Percentiles rank a stretch among this genome's conserved stretches.
Conservation (phyloP, 129 eudicot species). For the Pittosporum tobira region DNA sequence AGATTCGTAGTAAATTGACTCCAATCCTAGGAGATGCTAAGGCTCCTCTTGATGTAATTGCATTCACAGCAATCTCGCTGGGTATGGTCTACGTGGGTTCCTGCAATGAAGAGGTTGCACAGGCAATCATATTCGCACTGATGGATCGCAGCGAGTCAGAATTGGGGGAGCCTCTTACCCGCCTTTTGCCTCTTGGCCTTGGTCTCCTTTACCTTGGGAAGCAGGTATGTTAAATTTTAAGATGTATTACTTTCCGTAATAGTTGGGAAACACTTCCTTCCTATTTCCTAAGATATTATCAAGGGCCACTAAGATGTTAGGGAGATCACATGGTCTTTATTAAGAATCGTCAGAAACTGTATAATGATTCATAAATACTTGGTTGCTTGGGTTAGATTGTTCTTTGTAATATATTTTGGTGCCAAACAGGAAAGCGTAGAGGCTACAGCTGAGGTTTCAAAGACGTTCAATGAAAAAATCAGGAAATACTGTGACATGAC, state of each 20-base stretch:
- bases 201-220: constrained; percentile 96
- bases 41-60: constrained; percentile 83
- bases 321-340: too few relatives aligned
- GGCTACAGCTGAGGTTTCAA: constrained; percentile 97
- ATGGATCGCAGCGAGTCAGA: constrained; percentile 93
- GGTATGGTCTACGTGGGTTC: constrained; percentile 96
- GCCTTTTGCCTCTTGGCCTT: constrained; percentile 75
- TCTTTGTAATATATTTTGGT: neutral
- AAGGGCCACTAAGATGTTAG: too few relatives aligned
- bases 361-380: neutral
- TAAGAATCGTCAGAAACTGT: too few relatives aligned
- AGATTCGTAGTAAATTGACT: constrained; percentile 64
- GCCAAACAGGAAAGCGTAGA: constrained; percentile 77
- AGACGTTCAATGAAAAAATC: constrained; percentile 85
- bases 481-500: constrained; percentile 95
- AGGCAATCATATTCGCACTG: constrained; percentile 85
- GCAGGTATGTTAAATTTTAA: constrained; percentile 41
- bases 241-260: neutral
- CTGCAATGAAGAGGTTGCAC: constrained; percentile 92
- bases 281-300: too few relatives aligned
- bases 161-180: constrained; percentile 75
- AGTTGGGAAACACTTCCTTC: neutral
- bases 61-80: constrained; percentile 75
- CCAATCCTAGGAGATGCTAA: constrained; percentile 76
- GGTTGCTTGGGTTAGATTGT: neutral